Base-by-base conservation (phyloP, 495 filamentous ascomycete species). In the Hypoxylon crocopeplum region DNA sequence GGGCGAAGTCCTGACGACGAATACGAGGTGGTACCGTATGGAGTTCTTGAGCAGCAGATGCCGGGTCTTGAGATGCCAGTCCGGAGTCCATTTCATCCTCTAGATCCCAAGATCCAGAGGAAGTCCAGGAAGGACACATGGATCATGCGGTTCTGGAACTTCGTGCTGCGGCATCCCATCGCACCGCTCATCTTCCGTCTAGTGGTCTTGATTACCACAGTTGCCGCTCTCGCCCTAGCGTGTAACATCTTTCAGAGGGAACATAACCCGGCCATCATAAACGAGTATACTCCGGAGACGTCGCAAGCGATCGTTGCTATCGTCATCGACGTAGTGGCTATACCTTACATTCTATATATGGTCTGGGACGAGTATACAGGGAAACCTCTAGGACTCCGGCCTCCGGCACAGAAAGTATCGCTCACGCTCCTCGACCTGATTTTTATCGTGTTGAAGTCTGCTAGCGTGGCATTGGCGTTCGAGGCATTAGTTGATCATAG, bases 351-450 rank as follows among this genome's bases (percentile, higher is more conserved):
- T 27, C 67, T 90, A 44, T 98, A 96, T 71, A 93, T 98, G 71
- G 96, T 92, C 2, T 97, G 87, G 73, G 94, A 98, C 70, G 94
- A 98, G 73, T 98, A 96, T 72, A 93, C 90, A 3, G 87, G 91
- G 13, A 95, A 97, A 67, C 94, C 94, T 3, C 77, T 98, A 25
- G 94, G 94, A 4, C 77, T 98, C 50, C 88, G 94, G 21, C 85
- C 85, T 5, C 84, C 91, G 1, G 86, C 84, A 29, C 86, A 91
- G 16, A 98, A 98, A 68, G 87, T 96, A 62, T 83, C 88, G 16
- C 82, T 98, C 51, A 82, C 97, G 45, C 84, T 98, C 51, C 82
- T 97, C 55, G 94, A 98, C 74, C 80, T 98, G 2, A 83, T 97
- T 69, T 98, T 98, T 70, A 95, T 98, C 60, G 90, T 97, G 21